Evolutionary conservation across 495 filamentous ascomycete genomes (phyloP), one percentile per base, ranked within the genome.

Genomic region (Rusavskia elegans): DNA sequence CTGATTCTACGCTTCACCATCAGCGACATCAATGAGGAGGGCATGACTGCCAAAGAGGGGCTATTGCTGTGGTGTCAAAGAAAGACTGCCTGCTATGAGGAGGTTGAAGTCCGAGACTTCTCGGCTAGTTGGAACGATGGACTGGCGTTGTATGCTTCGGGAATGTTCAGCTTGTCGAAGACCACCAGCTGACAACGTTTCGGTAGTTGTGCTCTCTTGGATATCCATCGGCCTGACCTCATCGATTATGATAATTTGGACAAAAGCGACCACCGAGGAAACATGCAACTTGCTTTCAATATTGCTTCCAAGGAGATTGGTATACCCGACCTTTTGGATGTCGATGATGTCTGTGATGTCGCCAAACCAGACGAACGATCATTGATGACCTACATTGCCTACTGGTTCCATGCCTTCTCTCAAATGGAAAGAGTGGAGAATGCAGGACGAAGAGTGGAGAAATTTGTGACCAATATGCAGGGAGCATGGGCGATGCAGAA

Each of bases 401-500:
- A 97, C 67, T 98, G 93, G 92, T 98, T 97, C 75, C 92, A 98
- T 60, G 93, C 92, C 53, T 98, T 98, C 61, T 95, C 89, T 21
- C 89, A 96, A 62, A 86, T 98, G 78, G 92, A 98, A 66, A 78
- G 88, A 56, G 93, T 98, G 13, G 92, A 98, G 63, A 98, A 97
- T 63, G 93, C 93, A 2, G 92, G 92, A 2, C 78, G 92, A 51
- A 78, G 92, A 53, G 92, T 98, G 2, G 92, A 98, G 71, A 98
- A 98, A 70, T 98, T 98, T 59, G 85, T 97, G 44, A 87, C 85
- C 62, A 95, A 92, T 61, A 97, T 97, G 92, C 88, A 95, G 57
- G 92, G 90, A n/a, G 89, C 92, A 3, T 97, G 93, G 92, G 89
- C 93, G 62, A 98, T 98, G 92, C 88, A 98, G 67, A 92, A 85